Evolutionary conservation across 73 alveolate species (phyloP).

Genomic region (Tetrahymena thermophila): DNA sequence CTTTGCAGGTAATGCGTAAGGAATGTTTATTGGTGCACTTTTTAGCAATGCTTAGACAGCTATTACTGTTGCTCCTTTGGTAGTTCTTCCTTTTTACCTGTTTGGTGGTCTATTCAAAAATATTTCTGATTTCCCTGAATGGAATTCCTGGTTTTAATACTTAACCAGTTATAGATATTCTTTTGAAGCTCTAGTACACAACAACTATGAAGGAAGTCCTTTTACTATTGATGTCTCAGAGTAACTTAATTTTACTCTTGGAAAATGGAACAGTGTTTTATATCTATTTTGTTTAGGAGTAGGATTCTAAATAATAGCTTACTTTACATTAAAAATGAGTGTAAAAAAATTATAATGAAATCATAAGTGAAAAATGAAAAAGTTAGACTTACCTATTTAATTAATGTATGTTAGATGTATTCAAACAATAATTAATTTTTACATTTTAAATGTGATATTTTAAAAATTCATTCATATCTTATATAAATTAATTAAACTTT

Average conservation of each 20-base stretch:
- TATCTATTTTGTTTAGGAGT: not conserved
- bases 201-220: not conserved
- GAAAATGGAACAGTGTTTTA: not conserved
- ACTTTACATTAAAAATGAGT: not conserved
- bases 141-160: not conserved
- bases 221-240: not conserved
- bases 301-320: not conserved
- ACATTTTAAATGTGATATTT: no score
- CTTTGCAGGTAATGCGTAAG: not conserved
- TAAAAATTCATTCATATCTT: no score
- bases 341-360: not conserved
- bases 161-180: not conserved
- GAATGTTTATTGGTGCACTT: not conserved
- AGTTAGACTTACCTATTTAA: no score
- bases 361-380: not conserved
- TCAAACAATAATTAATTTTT: no score
- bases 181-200: not conserved
- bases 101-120: not conserved
- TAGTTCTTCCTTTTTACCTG: not conserved
- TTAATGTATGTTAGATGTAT: no score
- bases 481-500: no score
- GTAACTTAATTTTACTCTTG: not conserved
- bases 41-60: not conserved
- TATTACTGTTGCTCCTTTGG: not conserved
- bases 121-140: not conserved